These are phyloP conservation scores for Brassica rapa DNA, from an alignment of 345 rosid species.

Conservation along the genomic window DNA sequence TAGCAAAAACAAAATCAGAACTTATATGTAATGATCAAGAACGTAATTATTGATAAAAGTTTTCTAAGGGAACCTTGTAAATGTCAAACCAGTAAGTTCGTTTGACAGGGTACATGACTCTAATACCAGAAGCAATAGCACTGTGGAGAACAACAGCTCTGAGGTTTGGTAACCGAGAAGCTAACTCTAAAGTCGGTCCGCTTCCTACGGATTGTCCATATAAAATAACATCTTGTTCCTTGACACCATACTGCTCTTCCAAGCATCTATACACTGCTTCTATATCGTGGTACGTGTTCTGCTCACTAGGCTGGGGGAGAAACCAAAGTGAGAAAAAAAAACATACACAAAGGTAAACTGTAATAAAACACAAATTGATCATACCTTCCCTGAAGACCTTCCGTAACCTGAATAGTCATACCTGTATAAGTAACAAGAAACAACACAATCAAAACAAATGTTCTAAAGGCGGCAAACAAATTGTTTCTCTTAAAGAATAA, in stretches of 20 bases:
- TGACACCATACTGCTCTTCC: slow-evolving; percentile 68
- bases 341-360: not conserved
- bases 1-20: slow-evolving; percentile 26
- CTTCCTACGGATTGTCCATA: slow-evolving; percentile 97
- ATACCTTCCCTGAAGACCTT: slow-evolving; percentile 83
- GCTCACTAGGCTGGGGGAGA: slow-evolving; percentile 77
- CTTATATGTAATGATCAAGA: not conserved
- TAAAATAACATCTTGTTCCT: slow-evolving; percentile 81
- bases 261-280: slow-evolving; percentile 88
- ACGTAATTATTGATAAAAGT: not conserved
- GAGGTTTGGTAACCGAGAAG: slow-evolving; percentile 62
- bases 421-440: slow-evolving; percentile 45
- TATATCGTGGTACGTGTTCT: slow-evolving; percentile 81
- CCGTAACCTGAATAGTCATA: slow-evolving; percentile 97
- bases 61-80: slow-evolving; percentile 63
- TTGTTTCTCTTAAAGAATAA: not conserved
- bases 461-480: not conserved
- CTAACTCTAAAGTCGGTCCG: slow-evolving; percentile 89
- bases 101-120: slow-evolving; percentile 93
- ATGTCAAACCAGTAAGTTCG: slow-evolving; percentile 95
- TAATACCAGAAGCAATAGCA: slow-evolving; percentile 83
- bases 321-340: slow-evolving; percentile 10
- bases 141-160: slow-evolving; percentile 97
- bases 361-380: slow-evolving; percentile 1
- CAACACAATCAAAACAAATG: not conserved